Evolutionary conservation across 306 rosid species (phyloP).

Genomic region (Cucumis melo): DNA sequence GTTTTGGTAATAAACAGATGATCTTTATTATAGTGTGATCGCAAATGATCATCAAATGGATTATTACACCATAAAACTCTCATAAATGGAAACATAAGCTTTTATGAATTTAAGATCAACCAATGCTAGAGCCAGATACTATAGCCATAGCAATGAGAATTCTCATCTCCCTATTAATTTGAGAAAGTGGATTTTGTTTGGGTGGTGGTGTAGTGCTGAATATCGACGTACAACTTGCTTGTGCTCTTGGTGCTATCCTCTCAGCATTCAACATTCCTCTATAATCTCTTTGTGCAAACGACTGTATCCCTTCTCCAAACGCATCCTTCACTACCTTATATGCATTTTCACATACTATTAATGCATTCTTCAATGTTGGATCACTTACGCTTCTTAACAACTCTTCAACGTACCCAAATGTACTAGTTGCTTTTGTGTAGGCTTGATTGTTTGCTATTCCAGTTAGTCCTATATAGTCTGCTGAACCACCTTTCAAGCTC

Average conservation of each 20-base stretch:
- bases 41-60: too few species aligned
- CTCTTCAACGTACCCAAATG: not conserved
- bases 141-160: constrained; percentile 16
- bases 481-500: too few species aligned
- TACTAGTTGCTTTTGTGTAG: too few species aligned
- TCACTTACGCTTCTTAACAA: not conserved
- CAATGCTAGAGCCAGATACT: not conserved
- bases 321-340: not conserved
- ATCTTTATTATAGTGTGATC: too few species aligned
- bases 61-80: too few species aligned
- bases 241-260: constrained; percentile 3
- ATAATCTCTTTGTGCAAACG: too few species aligned
- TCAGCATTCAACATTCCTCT: not conserved
- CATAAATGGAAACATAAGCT: too few species aligned
- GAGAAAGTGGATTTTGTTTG: not conserved
- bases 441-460: too few species aligned
- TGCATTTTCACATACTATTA: not conserved
- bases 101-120: too few species aligned
- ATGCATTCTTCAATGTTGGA: not conserved
- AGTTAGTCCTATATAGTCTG: too few species aligned
- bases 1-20: too few species aligned
- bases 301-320: not conserved
- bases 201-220: not conserved
- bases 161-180: constrained; percentile 9
- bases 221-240: not conserved